phyloP scores from a whole-genome alignment of 805 yeast species.

The Suhomyces sp. region DNA sequence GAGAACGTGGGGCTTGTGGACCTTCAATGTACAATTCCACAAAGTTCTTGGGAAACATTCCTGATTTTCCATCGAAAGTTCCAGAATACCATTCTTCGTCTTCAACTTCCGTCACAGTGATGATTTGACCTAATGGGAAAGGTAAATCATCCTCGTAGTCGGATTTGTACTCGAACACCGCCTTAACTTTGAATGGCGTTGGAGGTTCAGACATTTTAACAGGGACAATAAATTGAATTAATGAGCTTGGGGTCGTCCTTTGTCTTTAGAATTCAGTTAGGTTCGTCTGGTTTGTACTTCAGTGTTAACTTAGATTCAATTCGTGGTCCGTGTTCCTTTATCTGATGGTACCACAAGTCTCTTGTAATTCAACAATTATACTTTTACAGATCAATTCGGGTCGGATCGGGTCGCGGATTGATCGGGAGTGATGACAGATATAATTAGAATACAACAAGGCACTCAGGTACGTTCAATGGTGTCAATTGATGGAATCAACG shows the following conservation, averaged over 20 bases:
- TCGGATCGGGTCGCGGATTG: too few relatives aligned
- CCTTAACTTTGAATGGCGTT: conserved; percentile 66
- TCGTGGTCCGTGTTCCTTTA: too few relatives aligned
- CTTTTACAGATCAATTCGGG: too few relatives aligned
- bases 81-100: conserved; percentile 95
- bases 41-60: conserved; percentile 87
- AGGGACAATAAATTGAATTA: too few relatives aligned
- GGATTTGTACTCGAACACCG: conserved; percentile 61
- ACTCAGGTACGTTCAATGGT: too few relatives aligned
- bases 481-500: not conserved
- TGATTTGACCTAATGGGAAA: conserved; percentile 64
- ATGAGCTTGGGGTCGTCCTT: too few relatives aligned
- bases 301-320: too few relatives aligned
- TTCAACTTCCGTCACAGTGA: conserved; percentile 75
- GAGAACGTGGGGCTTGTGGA: conserved; percentile 5
- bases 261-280: too few relatives aligned
- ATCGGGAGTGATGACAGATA: too few relatives aligned
- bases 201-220: conserved; percentile 20
- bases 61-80: conserved; percentile 57
- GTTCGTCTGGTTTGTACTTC: too few relatives aligned
- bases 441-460: not conserved
- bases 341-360: too few relatives aligned
- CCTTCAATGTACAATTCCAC: conserved; percentile 45
- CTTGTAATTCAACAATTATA: too few relatives aligned
- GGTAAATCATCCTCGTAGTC: conserved; percentile 79